Conservation (phyloP, 768 basidiomycete genomes). For the Termitomyces sp. region DNA sequence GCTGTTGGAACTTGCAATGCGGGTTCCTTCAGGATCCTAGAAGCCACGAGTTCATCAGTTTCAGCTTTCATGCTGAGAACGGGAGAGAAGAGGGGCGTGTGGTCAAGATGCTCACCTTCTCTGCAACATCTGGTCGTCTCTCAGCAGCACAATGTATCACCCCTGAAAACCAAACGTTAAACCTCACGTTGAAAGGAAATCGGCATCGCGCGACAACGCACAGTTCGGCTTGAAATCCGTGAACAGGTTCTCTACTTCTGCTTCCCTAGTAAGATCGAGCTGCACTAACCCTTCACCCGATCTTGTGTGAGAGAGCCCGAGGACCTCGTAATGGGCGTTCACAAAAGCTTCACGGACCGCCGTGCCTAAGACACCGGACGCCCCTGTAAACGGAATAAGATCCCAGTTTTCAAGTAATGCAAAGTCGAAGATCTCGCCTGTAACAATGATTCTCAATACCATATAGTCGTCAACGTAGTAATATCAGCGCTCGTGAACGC, state of each 20-base stretch:
- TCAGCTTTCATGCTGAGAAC: neutral
- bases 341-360: slow-evolving; percentile 73
- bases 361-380: slow-evolving; percentile 87
- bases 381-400: slow-evolving; percentile 51
- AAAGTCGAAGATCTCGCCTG: slow-evolving; percentile 39
- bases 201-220: slow-evolving; percentile 35
- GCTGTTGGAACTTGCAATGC: slow-evolving; percentile 42
- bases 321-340: slow-evolving; percentile 38
- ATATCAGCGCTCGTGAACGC: neutral
- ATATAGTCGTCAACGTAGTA: neutral
- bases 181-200: neutral
- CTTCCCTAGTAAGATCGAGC: slow-evolving; percentile 67
- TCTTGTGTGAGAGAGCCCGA: slow-evolving; percentile 75
- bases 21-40: slow-evolving; percentile 69
- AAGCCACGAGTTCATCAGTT: slow-evolving; percentile 1
- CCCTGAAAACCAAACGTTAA: slow-evolving; percentile 41
- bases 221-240: slow-evolving; percentile 63
- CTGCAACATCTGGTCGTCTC: slow-evolving; percentile 88
- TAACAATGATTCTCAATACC: slow-evolving; percentile 53
- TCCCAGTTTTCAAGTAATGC: neutral
- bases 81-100: neutral
- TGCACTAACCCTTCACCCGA: slow-evolving; percentile 47
- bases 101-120: slow-evolving; percentile 56
- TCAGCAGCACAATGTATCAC: slow-evolving; percentile 97
- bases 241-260: slow-evolving; percentile 56